These are phyloP conservation scores for Exophiala alcalophila DNA, from an alignment of 2,329 filamentous ascomycete genomes.

Conservation along the genomic window DNA sequence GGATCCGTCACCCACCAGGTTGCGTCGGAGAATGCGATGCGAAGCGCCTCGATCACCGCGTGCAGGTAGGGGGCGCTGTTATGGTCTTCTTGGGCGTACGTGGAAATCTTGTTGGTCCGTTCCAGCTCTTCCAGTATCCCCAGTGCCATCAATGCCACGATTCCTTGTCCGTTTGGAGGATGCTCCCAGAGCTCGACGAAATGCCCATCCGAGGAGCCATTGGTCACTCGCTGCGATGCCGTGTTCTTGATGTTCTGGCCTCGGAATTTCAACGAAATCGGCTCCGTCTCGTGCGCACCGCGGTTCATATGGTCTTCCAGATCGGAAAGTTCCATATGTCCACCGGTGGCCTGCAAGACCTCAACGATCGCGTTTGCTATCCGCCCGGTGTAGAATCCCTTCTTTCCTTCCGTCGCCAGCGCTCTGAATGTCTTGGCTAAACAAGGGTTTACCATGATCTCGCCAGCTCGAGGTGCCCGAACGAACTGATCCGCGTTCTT, in stretches of 20 bases:
- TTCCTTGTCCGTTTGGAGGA: constrained; percentile 92
- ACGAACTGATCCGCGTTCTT: constrained; percentile 64
- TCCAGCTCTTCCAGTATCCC: constrained; percentile 89
- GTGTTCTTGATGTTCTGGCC: constrained; percentile 56
- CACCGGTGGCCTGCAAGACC: constrained; percentile 72
- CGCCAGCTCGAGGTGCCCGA: constrained; percentile 72
- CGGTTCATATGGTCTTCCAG: constrained; percentile 69
- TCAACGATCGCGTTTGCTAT: constrained; percentile 79
- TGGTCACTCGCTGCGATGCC: constrained; percentile 45
- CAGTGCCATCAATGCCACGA: constrained; percentile 89
- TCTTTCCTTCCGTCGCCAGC: constrained; percentile 76
- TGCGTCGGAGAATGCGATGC: constrained; percentile 85
- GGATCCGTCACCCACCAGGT: constrained; percentile 82
- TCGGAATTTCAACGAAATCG: constrained; percentile 76
- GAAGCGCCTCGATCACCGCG: constrained; percentile 79
- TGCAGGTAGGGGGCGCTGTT: constrained; percentile 81
- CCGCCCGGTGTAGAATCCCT: constrained; percentile 83
- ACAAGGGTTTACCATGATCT: constrained; percentile 82
- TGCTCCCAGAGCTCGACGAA: constrained; percentile 87
- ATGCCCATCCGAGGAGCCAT: constrained; percentile 22
- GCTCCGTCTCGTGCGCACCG: constrained; percentile 75
- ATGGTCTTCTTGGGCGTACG: constrained; percentile 68
- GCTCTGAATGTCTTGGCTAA: constrained; percentile 78
- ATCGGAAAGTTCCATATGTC: constrained; percentile 75
- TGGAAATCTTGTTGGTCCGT: constrained; percentile 67